Conservation (phyloP, 805 yeast genomes). For the Hanseniaspora thailandica region DNA sequence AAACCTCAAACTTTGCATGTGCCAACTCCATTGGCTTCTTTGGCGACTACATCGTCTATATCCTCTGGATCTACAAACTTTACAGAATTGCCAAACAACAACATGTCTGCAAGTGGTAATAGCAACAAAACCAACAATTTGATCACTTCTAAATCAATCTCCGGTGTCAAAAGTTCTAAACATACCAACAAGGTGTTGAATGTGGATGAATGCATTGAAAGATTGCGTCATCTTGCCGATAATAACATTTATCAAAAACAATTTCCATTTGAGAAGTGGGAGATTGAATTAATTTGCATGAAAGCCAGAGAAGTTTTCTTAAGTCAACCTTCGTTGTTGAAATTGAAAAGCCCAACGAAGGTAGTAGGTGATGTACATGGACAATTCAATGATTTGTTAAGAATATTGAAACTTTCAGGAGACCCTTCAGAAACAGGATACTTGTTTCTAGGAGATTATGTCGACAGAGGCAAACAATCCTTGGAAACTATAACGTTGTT, state of each 20-base stretch:
- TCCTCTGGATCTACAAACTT: constrained; percentile 9
- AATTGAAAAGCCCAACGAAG: constrained; percentile 70
- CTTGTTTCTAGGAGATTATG: constrained; percentile 89
- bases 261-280: constrained; percentile 41
- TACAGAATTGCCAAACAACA: not conserved
- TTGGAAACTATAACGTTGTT: constrained; percentile 80
- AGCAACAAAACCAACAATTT: not conserved
- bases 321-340: constrained; percentile 80
- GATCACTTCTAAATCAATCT: not conserved
- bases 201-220: constrained; percentile 53
- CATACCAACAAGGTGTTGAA: constrained; percentile 30
- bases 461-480: constrained; percentile 93
- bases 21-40: constrained; percentile 8
- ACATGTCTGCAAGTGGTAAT: not conserved
- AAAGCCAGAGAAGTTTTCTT: constrained; percentile 52
- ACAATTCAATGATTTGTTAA: constrained; percentile 80
- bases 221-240: constrained; percentile 42
- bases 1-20: not conserved
- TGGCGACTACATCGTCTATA: constrained; percentile 5
- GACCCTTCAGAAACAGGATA: constrained; percentile 92
- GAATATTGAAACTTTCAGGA: constrained; percentile 90
- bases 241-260: constrained; percentile 33
- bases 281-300: constrained; percentile 46
- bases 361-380: constrained; percentile 94
- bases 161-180: not conserved